These are phyloP conservation scores for Chaetomium tenue DNA, from an alignment of 495 filamentous ascomycete genomes.

Conservation along the genomic window DNA sequence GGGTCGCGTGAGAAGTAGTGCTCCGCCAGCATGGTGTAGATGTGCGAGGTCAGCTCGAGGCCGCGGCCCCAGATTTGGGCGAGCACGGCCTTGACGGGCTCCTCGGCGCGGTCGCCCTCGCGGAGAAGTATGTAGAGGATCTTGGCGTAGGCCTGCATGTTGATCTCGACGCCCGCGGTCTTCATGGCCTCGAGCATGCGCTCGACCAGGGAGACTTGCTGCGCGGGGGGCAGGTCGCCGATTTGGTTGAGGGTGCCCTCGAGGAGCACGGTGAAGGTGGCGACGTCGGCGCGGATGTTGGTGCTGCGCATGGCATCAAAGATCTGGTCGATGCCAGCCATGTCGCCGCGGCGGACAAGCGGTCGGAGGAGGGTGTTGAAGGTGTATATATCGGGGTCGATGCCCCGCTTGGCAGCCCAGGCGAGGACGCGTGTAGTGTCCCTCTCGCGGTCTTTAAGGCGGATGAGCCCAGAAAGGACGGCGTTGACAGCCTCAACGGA, in stretches of 20 bases:
- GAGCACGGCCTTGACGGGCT: conserved; percentile 58
- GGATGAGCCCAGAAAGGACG: conserved; percentile 48
- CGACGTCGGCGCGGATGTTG: conserved; percentile 38
- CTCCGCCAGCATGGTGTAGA: conserved; percentile 71
- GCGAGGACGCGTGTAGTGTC: conserved; percentile 50
- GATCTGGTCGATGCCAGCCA: conserved; percentile 39
- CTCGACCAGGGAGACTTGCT: conserved; percentile 36
- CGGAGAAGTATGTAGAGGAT: conserved; percentile 62
- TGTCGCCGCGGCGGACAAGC: conserved; percentile 48
- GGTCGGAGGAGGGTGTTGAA: conserved; percentile 66
- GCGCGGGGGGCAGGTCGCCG: conserved; percentile 23
- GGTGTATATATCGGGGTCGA: conserved; percentile 60
- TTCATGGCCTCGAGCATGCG: conserved; percentile 55
- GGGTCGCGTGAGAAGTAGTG: conserved; percentile 59
- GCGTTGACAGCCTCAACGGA: conserved; percentile 63
- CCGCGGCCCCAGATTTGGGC: conserved; percentile 54
- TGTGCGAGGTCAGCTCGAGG: conserved; percentile 54
- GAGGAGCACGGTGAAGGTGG: conserved; percentile 47
- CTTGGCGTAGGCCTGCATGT: conserved; percentile 58
- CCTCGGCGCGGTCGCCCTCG: conserved; percentile 39
- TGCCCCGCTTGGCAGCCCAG: conserved; percentile 57
- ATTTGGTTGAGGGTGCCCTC: conserved; percentile 38
- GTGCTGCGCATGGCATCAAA: conserved; percentile 43
- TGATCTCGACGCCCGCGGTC: conserved; percentile 51
- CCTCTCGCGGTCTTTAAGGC: conserved; percentile 29